Base-by-base conservation (phyloP, 108 stramenopile species). In the Nitzschia palea region DNA sequence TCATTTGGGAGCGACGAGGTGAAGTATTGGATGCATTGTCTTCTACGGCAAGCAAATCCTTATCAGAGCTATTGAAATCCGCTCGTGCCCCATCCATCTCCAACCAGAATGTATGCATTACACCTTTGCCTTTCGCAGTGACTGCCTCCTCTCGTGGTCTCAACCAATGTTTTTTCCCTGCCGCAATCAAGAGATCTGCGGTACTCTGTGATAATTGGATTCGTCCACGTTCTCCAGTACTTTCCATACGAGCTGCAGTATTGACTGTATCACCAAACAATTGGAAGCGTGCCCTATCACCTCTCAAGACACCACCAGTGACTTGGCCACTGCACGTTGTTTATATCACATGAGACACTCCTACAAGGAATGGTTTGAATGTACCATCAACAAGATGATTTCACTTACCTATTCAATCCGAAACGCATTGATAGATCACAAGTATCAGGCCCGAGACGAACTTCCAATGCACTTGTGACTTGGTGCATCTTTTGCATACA, bases 51-150 rank as follows among this genome's bases (percentile, higher is more conserved):
- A 4, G 15, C n/a, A 4, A 8, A n/a, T 20, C 4, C 8, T 5
- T 8, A 5, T 20, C 47, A 10, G 47, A 12, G 47, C 47, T n/a
- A n/a, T n/a, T n/a, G n/a, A n/a, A n/a, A n/a, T n/a, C n/a, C n/a
- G n/a, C n/a, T n/a, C n/a, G n/a, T n/a, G 4, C 18, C 4, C 47
- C 18, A 20, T 48, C 47, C 47, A 48, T 37, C 25, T 60, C 37
- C 59, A 67, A 10, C 65, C 65, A 67, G 25, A 27, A 67, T 28
- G 65, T 67, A 26, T 67, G 52, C 20, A 67, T 14, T 4, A 26
- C 37, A 2, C 88, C 88, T 70, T 89, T 89, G n/a, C 88, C 88
- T 40, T 89, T 86, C 0, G 81, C 85, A 1, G 34, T n/a, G 14
- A 89, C 68, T 6, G 55, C 29, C 23, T 58, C 62, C 15, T 78